Base-by-base conservation (phyloP, 352 stramenopile species). In the Pythium pyrilobum region DNA sequence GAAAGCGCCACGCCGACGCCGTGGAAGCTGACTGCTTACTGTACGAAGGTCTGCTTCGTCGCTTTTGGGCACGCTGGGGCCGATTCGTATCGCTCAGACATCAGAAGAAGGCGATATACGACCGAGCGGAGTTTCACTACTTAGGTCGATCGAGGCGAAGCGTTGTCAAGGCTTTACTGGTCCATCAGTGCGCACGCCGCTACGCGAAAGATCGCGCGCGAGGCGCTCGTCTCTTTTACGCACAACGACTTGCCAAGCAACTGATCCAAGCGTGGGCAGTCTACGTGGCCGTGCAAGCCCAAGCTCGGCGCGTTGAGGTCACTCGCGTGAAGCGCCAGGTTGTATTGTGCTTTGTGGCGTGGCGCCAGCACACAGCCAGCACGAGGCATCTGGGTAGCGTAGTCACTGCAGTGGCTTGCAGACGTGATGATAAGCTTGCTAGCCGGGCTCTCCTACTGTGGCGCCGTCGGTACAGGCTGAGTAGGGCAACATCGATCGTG, bases 11-110 rank as follows among this genome's bases (percentile, higher is more conserved):
- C 13, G 23, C 27, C 15, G n/a, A 25, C 34, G 38, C 38, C 8
- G 20, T 56, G 7, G 29, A 62, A 36, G 55, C 55, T 28, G 55
- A 62, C 20, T 56, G 23, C 8, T 45, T 23, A 31, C 38, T 51
- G 3, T 62, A 56, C 27, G 39, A 62, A 31, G 38, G 40, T 7
- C 20, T 56, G 3, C 44, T 56, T 29, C 55, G 55, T 12, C 55
- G 55, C 2, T 62, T 25, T 29, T 62, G 55, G 55, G 7, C 16
- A 7, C 47, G 40, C 12, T 62, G 55, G 55, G 4, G 9, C 0
- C 20, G 12, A 1, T 52, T 27, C 16, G 12, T 47, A 15, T 16
- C 3, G 1, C 9, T 32, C 11, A 29, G 25, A 29, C 15, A 21
- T 5, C 8, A n/a, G 1, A 41, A 56, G 20, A 20, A 13, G 16